Percentiles rank a stretch among this genome's conserved stretches.
phyloP scores from a whole-genome alignment of 2,329 filamentous ascomycete species.

The Cladosporium colombiae region DNA sequence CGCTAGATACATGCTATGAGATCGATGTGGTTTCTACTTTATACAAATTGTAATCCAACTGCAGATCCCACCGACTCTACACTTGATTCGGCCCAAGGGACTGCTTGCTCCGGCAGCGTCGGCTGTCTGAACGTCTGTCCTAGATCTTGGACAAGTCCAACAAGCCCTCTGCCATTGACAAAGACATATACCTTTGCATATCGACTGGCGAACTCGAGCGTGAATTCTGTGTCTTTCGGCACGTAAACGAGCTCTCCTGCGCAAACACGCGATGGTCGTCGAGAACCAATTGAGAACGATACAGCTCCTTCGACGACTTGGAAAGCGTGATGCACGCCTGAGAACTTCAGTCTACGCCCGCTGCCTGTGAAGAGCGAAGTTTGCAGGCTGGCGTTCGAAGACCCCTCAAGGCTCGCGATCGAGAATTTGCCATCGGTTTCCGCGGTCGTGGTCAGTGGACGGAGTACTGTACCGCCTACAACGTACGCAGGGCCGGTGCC shows the following conservation, averaged over 20 bases:
- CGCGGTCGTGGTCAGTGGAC: conserved; percentile 52
- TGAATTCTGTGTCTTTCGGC: conserved; percentile 50
- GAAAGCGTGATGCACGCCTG: conserved; percentile 55
- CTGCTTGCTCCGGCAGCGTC: conserved; percentile 28
- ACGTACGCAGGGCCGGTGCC: conserved; percentile 53
- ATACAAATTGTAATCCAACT: not conserved
- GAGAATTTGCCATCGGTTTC: conserved; percentile 54
- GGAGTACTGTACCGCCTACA: conserved; percentile 48
- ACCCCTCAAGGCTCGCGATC: conserved; percentile 56
- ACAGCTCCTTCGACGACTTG: conserved; percentile 51
- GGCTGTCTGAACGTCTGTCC: conserved; percentile 27
- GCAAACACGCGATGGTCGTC: conserved; percentile 39
- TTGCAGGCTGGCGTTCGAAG: conserved; percentile 37
- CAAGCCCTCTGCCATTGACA: conserved; percentile 51
- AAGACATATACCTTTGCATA: conserved; percentile 53
- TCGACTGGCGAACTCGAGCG: conserved; percentile 47
- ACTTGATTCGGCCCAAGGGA: conserved; percentile 3
- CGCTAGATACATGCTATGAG: not conserved
- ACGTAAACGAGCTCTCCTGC: conserved; percentile 54
- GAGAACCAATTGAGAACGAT: conserved; percentile 43
- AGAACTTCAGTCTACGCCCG: conserved; percentile 45
- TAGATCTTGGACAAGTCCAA: conserved; percentile 45
- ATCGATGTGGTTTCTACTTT: not conserved
- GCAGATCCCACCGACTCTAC: not conserved
- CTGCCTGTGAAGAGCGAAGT: conserved; percentile 36